phyloP scores from a whole-genome alignment of 495 filamentous ascomycete species.

The Aspergillus panamensis region DNA sequence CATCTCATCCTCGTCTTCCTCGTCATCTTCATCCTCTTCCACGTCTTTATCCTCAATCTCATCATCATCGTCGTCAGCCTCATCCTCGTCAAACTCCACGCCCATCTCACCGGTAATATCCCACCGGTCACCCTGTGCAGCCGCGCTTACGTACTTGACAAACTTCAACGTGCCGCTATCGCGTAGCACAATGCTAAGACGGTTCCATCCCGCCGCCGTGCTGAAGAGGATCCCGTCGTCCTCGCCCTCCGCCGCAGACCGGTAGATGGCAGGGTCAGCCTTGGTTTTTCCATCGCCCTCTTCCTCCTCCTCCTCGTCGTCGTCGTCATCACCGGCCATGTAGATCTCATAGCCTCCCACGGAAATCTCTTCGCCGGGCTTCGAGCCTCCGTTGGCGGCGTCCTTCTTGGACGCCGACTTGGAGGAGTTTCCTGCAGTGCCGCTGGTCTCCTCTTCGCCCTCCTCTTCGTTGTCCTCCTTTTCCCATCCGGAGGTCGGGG shows the following conservation, averaged over 20 bases:
- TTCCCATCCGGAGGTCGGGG: slow-evolving; percentile 79
- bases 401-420: slow-evolving; percentile 17
- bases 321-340: slow-evolving; percentile 81
- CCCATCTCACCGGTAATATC: slow-evolving; percentile 69
- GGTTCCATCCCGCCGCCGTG: slow-evolving; percentile 85
- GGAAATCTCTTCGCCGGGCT: slow-evolving; percentile 47
- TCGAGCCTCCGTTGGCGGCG: slow-evolving; percentile 6
- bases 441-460: slow-evolving; percentile 32
- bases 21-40: slow-evolving; percentile 22
- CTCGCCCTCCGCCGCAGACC: slow-evolving; percentile 64
- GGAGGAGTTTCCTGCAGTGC: slow-evolving; percentile 18
- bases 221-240: slow-evolving; percentile 91
- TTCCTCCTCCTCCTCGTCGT: slow-evolving; percentile 25
- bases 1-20: slow-evolving; percentile 12
- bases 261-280: slow-evolving; percentile 69
- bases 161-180: slow-evolving; percentile 85
- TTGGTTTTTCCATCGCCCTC: slow-evolving; percentile 20
- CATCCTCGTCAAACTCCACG: slow-evolving; percentile 43
- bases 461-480: slow-evolving; percentile 59
- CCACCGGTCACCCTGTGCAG: slow-evolving; percentile 87
- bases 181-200: slow-evolving; percentile 79
- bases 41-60: slow-evolving; percentile 27
- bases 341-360: slow-evolving; percentile 89
- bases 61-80: slow-evolving; percentile 39
- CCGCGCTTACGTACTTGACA: slow-evolving; percentile 88